Base-by-base conservation (phyloP, 495 filamentous ascomycete genomes). In the Diplogelasinospora grovesii region DNA sequence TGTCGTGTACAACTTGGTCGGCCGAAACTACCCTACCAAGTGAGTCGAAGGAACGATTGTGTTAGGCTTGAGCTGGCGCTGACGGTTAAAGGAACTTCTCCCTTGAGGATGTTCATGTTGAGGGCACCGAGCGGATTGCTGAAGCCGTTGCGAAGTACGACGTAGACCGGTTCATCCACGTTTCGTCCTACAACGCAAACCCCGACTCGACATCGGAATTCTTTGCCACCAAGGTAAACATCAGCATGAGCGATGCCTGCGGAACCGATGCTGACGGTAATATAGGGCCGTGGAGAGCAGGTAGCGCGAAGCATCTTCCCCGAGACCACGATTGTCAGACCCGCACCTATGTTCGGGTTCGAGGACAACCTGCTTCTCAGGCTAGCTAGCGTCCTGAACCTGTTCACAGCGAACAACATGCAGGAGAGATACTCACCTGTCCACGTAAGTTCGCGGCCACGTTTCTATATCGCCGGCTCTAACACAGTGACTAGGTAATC, bases 141-240 rank as follows among this genome's bases (percentile, higher is more conserved):
- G 88, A 96, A 59, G 93, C 93, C 38, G 86, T 86, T 26, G 93
- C 92, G 49, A 99, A 99, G 66, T 99, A 99, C 65, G 92, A 99
- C 53, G 78, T 96, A 45, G 92, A 99, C 67, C 82, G 92, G 30
- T 99, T 83, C 72, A 85, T 99, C 48, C 92, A 99, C 51, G 83
- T 99, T 52, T 97, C 93, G 25, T 93, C 87, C 25, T 89, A 89
- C 73, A 95, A 92, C 57, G 93, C 88, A 35, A 71, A 86, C 60
- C 74, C 75, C 21, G 70, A 84, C 45, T 95, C 89, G 22, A 67
- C 81, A 2, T 89, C 87, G 22, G 81, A 89, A 54, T 97, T 82
- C 75, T 95, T 81, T 59, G 69, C 82, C 18, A 94, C 89, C 48
- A 98, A 98, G 79, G 85, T 87, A 47, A 29, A 60, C 53, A 36